Evolutionary conservation across 1,139 yeast genomes (phyloP), one percentile per base, ranked within the genome.

Genomic region (Eremothecium sinecaudum): DNA sequence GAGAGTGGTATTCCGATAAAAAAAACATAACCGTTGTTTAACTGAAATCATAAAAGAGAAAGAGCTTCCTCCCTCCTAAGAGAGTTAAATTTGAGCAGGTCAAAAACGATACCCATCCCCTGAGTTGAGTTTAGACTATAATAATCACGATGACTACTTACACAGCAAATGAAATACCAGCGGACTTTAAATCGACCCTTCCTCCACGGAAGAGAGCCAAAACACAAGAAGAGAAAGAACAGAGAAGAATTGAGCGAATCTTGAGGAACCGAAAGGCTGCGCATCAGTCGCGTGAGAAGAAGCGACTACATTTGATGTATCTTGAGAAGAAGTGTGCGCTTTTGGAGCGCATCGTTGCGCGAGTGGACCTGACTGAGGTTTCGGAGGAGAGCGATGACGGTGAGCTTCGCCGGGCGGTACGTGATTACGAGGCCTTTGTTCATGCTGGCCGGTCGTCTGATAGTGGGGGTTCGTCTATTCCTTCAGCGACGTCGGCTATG

Each of bases 141-240:
- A 8, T 8, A 10, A 19, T 7, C 7, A 10, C 7, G 10, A 27
- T 27, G 21, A 27, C 21, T n/a, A 17, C 21, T 14, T 21, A 27
- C 8, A 17, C 30, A 16, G 30, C 14, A 10, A 27, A 27, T 14
- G 40, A 36, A 13, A 56, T 61, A 14, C 63, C 65, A 21, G 32
- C 50, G 6, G 50, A 56, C 41, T 61, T 61, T 45, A 61, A 59
- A 40, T 45, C 64, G 4, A 53, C 83, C 19, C 67, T 87, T 43
- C 96, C 97, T 20, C 97, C 97, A 36, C 73, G 98, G 44, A 90
- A 90, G 64, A 73, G 97, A 49, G 98, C 98, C 8, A 84, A 82
- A 66, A 90, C 98, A 27, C 75, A 82, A 50, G 96, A 87, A 61
- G 98, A 90, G 63, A 90, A 87, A 64, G 97, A 90, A 61, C 96